phyloP scores from a whole-genome alignment of 1,139 yeast species.

The Geotrichum histeridarum region DNA sequence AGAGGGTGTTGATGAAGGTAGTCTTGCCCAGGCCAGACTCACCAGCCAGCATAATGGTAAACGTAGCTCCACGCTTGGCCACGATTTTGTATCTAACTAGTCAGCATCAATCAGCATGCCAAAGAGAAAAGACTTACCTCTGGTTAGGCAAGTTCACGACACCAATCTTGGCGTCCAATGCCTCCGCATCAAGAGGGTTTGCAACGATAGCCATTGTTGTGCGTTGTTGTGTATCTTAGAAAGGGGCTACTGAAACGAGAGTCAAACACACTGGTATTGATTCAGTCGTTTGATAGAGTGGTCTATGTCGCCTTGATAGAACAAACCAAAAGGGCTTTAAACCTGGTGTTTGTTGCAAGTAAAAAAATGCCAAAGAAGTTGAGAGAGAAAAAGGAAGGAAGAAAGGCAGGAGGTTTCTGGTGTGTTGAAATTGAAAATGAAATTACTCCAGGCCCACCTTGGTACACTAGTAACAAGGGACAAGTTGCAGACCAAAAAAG shows the following conservation, averaged over 20 bases:
- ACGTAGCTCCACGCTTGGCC: constrained; percentile 80
- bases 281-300: neutral
- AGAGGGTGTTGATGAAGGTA: constrained; percentile 87
- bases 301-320: neutral
- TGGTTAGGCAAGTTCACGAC: constrained; percentile 90
- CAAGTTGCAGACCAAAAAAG: neutral
- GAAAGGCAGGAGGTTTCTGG: neutral
- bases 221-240: neutral
- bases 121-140: constrained; percentile 47
- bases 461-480: neutral
- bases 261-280: neutral
- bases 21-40: constrained; percentile 89
- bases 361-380: no score
- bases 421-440: neutral
- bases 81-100: constrained; percentile 66
- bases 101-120: neutral
- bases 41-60: constrained; percentile 93
- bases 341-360: no score
- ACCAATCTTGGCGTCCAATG: constrained; percentile 48
- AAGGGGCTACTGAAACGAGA: no score
- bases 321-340: no score
- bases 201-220: constrained; percentile 15
- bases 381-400: neutral
- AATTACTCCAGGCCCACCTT: neutral
- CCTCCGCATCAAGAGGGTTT: constrained; percentile 6